Evolutionary conservation across 148 eudicot species (phyloP).

Genomic region (Polygonum aviculare): DNA sequence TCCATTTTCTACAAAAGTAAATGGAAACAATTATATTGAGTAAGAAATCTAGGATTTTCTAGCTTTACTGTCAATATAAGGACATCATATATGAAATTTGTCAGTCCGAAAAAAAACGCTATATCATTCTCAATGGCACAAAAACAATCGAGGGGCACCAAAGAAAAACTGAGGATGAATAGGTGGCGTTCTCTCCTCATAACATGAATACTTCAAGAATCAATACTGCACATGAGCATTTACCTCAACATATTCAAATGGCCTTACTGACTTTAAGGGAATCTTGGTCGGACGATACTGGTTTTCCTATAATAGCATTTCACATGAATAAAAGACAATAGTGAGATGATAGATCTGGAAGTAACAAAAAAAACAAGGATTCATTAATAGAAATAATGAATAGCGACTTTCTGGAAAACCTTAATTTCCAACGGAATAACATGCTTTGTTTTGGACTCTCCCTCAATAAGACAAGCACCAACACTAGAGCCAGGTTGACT

Average conservation of each 20-base stretch:
- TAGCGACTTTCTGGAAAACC: constrained; percentile 21
- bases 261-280: constrained; percentile 88
- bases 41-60: not conserved
- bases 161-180: not conserved
- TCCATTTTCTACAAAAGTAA: constrained; percentile 74
- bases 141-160: not conserved
- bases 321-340: not conserved
- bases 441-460: constrained; percentile 94
- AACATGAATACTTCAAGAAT: not conserved
- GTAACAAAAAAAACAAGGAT: not conserved
- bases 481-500: constrained; percentile 99
- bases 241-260: constrained; percentile 94
- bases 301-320: constrained; percentile 52
- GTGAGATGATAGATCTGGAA: not conserved
- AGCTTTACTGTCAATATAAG: not conserved
- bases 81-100: not conserved
- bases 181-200: too few species aligned
- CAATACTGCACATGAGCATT: constrained; percentile 8
- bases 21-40: not conserved
- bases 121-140: not conserved
- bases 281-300: constrained; percentile 98
- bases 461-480: constrained; percentile 94
- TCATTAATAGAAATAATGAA: not conserved
- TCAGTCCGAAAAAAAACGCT: not conserved
- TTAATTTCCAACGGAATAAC: constrained; percentile 93